Evolutionary conservation across 2,329 filamentous ascomycete species (phyloP).

Genomic region (Ceratocystis harringtonii): DNA sequence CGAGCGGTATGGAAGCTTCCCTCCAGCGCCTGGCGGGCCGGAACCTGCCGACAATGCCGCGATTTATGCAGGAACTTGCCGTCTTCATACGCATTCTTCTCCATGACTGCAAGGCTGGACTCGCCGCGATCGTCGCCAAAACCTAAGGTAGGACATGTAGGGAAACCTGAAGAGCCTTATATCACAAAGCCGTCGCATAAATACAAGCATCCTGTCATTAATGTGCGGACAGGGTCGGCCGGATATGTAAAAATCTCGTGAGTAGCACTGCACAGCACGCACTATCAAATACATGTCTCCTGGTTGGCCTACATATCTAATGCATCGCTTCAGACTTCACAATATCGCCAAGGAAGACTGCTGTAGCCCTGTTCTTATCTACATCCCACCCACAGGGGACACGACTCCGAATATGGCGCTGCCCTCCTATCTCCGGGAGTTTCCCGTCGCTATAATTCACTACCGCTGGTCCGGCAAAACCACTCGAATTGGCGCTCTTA

Average conservation of each 20-base stretch:
- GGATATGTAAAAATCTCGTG: slow-evolving; percentile 38
- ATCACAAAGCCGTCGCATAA: not conserved
- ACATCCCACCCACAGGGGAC: slow-evolving; percentile 37
- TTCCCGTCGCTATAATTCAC: slow-evolving; percentile 40
- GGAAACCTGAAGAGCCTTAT: too few species aligned
- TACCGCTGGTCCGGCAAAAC: slow-evolving; percentile 38
- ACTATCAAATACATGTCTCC: not conserved
- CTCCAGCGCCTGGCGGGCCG: not conserved
- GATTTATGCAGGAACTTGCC: not conserved
- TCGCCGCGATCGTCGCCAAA: not conserved
- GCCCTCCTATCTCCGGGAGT: slow-evolving; percentile 29
- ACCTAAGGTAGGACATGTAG: too few species aligned
- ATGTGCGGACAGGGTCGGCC: slow-evolving; percentile 34
- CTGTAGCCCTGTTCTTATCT: slow-evolving; percentile 35
- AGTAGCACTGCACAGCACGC: slow-evolving; percentile 19
- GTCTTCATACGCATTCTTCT: not conserved
- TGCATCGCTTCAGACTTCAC: slow-evolving; percentile 29
- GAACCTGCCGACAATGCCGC: not conserved
- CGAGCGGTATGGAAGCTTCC: not conserved
- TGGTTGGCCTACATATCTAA: not conserved
- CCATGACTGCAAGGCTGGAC: not conserved
- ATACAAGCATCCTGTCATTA: slow-evolving; percentile 20
- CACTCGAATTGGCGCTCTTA: slow-evolving; percentile 10
- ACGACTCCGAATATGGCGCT: slow-evolving; percentile 22
- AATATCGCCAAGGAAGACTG: slow-evolving; percentile 29